Evolutionary conservation across 805 yeast species (phyloP), one percentile per base, ranked within the genome.

Genomic region (Saccharomycopsis microspora): DNA sequence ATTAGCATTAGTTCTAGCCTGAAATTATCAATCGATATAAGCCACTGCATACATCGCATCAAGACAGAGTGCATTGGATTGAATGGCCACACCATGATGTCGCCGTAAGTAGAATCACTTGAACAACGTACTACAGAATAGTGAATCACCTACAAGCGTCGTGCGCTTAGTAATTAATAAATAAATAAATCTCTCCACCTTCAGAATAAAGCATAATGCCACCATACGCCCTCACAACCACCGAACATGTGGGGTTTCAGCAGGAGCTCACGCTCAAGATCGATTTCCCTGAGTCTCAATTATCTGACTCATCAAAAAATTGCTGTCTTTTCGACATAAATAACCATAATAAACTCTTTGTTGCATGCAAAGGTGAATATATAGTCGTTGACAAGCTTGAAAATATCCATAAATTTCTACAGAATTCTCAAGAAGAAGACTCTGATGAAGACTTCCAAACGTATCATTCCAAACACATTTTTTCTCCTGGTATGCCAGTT

Each of bases 271-370:
- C 9, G 19, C 29, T 9, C 28, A 39, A n/a, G 32, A 31, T 42
- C 37, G 8, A 31, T 5, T 30, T 42, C 30, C 44, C 44, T 32
- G 37, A 9, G 7, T 9, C 19, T 8, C 9, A 19, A 39, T 9
- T 9, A n/a, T n/a, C 36, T 5, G 40, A 10, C 44, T 28, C n/a
- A 42, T 5, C 38, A 28, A n/a, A 9, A 42, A 7, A n/a, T 27
- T 33, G 30, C 19, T 29, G 31, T 33, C 39, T 46, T 30, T 44
- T 50, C 27, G 54, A 50, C 42, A 32, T 46, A 5, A 42, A 50
- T 30, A 50, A 50, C 35, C 10, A 34, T 5, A 47, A 42, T 31
- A 38, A 40, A n/a, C 28, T 33, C 3, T 50, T 44, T 32, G 48
- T 41, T n/a, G 43, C 45, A 11, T n/a, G 44, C 29, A 39, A 36